A percentile compares a stretch with the other conserved stretches of the same genome.
These are phyloP conservation scores for Hypoxylon sp. DNA, from an alignment of 2,329 filamentous ascomycete species.

Conservation along the genomic window DNA sequence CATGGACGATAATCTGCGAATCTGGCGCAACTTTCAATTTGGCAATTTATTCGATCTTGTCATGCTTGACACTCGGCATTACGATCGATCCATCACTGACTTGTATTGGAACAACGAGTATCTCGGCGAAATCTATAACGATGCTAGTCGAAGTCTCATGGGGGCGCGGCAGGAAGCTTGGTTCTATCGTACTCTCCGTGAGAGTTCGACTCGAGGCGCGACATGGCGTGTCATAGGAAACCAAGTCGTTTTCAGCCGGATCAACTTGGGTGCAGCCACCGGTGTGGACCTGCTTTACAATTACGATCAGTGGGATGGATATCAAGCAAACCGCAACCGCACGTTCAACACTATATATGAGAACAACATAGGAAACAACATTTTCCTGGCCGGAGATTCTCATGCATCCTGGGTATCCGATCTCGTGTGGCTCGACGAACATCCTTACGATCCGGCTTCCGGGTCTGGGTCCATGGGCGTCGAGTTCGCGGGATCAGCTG, in stretches of 20 bases:
- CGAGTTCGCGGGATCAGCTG: conserved; percentile 71
- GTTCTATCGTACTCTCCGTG: conserved; percentile 74
- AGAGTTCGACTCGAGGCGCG: conserved; percentile 72
- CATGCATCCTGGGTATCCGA: conserved; percentile 72
- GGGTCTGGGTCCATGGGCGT: conserved; percentile 64
- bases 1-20: conserved; percentile 77
- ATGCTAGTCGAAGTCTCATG: conserved; percentile 79
- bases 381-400: conserved; percentile 73
- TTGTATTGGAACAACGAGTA: conserved; percentile 74
- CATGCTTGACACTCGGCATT: conserved; percentile 78
- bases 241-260: conserved; percentile 73
- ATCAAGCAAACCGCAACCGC: conserved; percentile 73
- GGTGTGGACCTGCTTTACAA: conserved; percentile 61
- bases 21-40: conserved; percentile 77
- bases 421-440: conserved; percentile 63
- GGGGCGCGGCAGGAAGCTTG: conserved; percentile 80
- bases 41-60: conserved; percentile 76
- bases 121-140: conserved; percentile 66
- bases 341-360: conserved; percentile 72
- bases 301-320: conserved; percentile 64
- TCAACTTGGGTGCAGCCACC: conserved; percentile 54
- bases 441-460: conserved; percentile 61
- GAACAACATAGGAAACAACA: conserved; percentile 75
- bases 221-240: conserved; percentile 80
- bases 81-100: conserved; percentile 76